Evolutionary conservation across 176 grass and related monocot genomes (phyloP).

Genomic region (Luzula sylvatica): DNA sequence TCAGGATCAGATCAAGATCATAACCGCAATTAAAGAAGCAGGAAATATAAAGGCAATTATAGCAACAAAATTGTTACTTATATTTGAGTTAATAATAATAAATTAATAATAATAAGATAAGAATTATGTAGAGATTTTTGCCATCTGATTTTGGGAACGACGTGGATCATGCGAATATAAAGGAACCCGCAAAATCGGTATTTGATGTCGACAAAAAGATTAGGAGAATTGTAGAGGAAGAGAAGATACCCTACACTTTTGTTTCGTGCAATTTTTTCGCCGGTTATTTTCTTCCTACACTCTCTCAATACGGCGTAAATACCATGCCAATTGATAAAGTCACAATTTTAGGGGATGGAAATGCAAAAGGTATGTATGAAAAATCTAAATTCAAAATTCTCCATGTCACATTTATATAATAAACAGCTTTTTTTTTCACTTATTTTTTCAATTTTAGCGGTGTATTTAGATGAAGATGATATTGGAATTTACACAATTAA

Average conservation of each 20-base stretch:
- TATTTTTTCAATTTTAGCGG: background rate
- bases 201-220: constrained; percentile 5
- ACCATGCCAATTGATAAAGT: background rate
- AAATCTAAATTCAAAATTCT: no score
- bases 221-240: constrained; percentile 5
- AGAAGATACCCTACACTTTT: constrained; percentile 32
- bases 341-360: constrained; percentile 31
- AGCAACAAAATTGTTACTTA: no score
- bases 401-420: background rate
- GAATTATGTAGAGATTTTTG: background rate
- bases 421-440: background rate
- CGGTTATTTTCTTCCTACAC: background rate
- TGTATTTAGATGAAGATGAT: constrained; percentile 39
- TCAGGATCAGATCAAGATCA: constrained; percentile 13
- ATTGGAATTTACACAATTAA: constrained; percentile 23
- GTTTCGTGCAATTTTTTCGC: constrained; percentile 31
- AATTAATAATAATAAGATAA: background rate
- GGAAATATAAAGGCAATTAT: constrained; percentile 14
- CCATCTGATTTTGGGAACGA: constrained; percentile 32
- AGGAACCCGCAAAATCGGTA: constrained; percentile 29
- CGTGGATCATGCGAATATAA: background rate
- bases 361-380: constrained; percentile 7
- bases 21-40: constrained; percentile 21
- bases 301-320: background rate
- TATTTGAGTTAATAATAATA: no score